Evolutionary conservation across 1,284 basidiomycete species (phyloP).

Genomic region (Gymnopus androsaceus): DNA sequence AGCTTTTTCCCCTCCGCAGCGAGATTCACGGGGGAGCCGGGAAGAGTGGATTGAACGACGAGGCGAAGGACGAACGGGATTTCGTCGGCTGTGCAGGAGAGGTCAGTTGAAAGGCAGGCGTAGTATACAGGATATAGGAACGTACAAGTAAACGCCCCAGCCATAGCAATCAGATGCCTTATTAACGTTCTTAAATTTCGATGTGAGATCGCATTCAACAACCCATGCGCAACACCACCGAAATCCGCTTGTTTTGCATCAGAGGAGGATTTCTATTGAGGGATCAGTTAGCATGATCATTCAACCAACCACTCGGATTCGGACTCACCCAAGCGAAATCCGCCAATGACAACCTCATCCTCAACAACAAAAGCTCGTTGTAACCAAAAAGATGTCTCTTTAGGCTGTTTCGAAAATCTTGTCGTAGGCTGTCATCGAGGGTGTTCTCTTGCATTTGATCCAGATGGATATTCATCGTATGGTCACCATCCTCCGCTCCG

Average conservation of each 20-base stretch:
- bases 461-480: constrained; percentile 32
- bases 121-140: constrained; percentile 18
- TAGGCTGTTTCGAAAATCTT: constrained; percentile 51
- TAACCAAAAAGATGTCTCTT: constrained; percentile 62
- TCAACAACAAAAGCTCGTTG: constrained; percentile 49
- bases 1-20: constrained; percentile 51
- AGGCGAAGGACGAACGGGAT: constrained; percentile 58
- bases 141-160: constrained; percentile 45
- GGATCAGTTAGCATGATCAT: too few species aligned
- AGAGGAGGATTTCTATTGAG: constrained; percentile 44
- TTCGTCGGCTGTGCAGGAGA: constrained; percentile 48
- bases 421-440: constrained; percentile 32
- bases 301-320: too few species aligned
- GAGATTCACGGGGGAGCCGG: constrained; percentile 51
- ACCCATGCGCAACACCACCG: constrained; percentile 48
- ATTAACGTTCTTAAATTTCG: constrained; percentile 56
- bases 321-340: constrained; percentile 68
- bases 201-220: constrained; percentile 55
- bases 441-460: constrained; percentile 28
- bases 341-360: constrained; percentile 59
- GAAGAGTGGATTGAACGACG: constrained; percentile 54
- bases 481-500: constrained; percentile 31
- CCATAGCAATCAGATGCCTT: constrained; percentile 53
- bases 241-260: constrained; percentile 44
- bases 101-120: constrained; percentile 5